Base-by-base conservation (phyloP, 164 flowering plant species). In the Piper betle region DNA sequence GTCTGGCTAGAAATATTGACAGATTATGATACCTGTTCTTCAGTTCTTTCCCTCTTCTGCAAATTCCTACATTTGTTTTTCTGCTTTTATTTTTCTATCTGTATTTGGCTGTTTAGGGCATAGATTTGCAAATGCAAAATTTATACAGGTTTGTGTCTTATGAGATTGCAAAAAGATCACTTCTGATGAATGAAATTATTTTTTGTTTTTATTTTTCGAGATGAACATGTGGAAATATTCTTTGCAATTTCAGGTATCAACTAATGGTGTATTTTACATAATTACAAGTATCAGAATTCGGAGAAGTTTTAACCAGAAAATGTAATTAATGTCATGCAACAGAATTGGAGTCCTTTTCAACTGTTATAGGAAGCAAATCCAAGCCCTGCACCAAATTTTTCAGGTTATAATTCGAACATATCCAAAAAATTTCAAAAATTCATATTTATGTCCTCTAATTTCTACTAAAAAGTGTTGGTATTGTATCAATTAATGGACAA, bases 311-410 rank as follows among this genome's bases (percentile, higher is more conserved):
- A 78, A 85, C 79, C 82, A 80, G 71, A 66, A 67, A 59, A 75
- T 71, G 71, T 71, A 82, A 82, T 25, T 81, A 87, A 92, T 85
- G 78, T 84, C 80, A 70, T 89, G 86, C 62, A 81, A 89, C 98
- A 92, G 98, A 89, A 83, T 73, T 50, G 93, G 96, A 89, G 75
- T 77, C 83, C 73, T 72, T 75, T 78, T 43, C 87, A 80, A 70
- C 93, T 84, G 93, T 93, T 89, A 75, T 87, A 87, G 97, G 96
- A 87, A 89, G 96, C 96, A 92, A 92, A 89, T 87, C 96, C 78
- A 92, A 89, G 98, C 97, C 98, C 72, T 92, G 98, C 97, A 92
- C 91, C 76, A 92, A 92, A 82, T 92, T 92, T 92, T 92, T 89
- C 98, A 92, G 98, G 98, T 92, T 87, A 80, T 68, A 85, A 81